Percentiles rank a stretch among this genome's conserved stretches.
phyloP scores from a whole-genome alignment of 306 rosid species.

The Cicer cuneatum region DNA sequence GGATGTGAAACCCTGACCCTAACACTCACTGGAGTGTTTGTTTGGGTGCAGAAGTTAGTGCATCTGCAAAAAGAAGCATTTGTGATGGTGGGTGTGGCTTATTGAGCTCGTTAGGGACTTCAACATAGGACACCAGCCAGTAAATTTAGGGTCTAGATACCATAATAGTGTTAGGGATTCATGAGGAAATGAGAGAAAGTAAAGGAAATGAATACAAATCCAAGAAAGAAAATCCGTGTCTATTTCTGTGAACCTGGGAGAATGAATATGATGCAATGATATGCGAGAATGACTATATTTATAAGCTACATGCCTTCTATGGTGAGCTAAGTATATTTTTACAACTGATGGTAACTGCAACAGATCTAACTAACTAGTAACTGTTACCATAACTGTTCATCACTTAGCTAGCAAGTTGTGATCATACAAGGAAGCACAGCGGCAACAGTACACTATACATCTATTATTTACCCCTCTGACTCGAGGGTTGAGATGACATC shows the following conservation, averaged over 20 bases:
- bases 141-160: neutral
- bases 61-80: no score
- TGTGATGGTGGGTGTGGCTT: no score
- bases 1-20: no score
- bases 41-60: no score
- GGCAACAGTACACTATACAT: neutral
- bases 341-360: neutral
- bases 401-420: neutral
- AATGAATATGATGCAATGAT: neutral
- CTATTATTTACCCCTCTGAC: neutral
- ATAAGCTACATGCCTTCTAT: neutral
- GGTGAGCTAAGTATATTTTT: neutral
- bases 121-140: neutral
- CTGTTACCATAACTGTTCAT: neutral
- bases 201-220: neutral
- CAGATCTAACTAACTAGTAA: neutral
- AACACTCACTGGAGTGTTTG: no score
- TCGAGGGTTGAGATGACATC: slow-evolving; percentile 19
- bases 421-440: neutral
- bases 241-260: neutral
- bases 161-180: neutral
- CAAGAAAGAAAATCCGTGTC: neutral
- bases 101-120: no score
- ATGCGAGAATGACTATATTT: neutral
- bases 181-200: neutral